Conservation (phyloP, 202 grass and related monocot species). For the Dendrocalamus latiflorus region DNA sequence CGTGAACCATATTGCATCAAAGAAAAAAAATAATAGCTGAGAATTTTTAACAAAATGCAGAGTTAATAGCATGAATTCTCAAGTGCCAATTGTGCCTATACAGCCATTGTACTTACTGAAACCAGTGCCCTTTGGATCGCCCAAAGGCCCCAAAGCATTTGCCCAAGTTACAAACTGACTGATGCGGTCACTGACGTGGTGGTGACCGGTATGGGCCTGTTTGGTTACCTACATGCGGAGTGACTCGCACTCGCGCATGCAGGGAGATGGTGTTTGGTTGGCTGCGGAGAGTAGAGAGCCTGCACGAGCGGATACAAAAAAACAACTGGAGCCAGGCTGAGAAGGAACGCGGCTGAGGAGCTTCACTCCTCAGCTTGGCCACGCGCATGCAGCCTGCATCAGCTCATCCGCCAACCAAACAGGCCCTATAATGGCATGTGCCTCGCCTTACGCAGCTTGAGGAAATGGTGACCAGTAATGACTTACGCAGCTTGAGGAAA, state of each 20-base stretch:
- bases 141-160: not conserved
- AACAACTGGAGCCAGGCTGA: too few relatives aligned
- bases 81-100: not conserved
- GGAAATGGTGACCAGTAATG: too few relatives aligned
- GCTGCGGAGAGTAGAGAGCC: too few relatives aligned
- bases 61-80: not conserved
- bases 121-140: not conserved
- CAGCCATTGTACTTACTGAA: not conserved
- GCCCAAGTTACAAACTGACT: not conserved
- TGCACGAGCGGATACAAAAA: too few relatives aligned
- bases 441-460: not conserved
- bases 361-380: too few relatives aligned
- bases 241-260: too few relatives aligned
- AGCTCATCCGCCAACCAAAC: too few relatives aligned
- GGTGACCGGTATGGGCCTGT: too few relatives aligned
- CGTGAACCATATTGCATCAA: not conserved
- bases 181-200: not conserved
- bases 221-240: too few relatives aligned
- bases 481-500: not conserved
- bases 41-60: not conserved
- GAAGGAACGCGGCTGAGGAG: too few relatives aligned
- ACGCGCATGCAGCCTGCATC: too few relatives aligned
- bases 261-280: too few relatives aligned
- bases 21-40: not conserved
- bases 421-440: not conserved